phyloP scores from a whole-genome alignment of 208 protist species.

The Phytomonas sp. region DNA sequence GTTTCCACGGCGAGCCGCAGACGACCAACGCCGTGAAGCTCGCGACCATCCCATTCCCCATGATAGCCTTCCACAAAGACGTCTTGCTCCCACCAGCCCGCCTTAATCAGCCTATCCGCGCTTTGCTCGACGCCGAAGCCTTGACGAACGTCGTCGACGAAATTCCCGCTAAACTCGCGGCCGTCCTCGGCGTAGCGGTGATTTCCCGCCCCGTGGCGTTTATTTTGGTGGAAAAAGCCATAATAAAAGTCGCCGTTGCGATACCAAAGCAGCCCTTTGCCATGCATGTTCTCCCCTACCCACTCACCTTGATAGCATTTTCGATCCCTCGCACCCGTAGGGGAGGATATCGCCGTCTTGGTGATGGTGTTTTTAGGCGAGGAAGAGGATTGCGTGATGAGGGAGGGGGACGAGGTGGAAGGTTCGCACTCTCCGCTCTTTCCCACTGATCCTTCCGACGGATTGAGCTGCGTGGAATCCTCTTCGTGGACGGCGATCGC shows the following conservation, averaged over 20 bases:
- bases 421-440: not conserved
- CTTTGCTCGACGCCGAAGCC: conserved; percentile 58
- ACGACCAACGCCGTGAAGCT: conserved; percentile 64
- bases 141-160: conserved; percentile 45
- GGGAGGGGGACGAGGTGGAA: not conserved
- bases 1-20: conserved; percentile 35
- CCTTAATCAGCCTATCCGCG: conserved; percentile 42
- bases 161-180: conserved; percentile 71
- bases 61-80: conserved; percentile 76
- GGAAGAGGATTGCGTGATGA: not conserved
- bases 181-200: conserved; percentile 52
- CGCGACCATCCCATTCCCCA: conserved; percentile 72
- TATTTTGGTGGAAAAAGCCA: conserved; percentile 53
- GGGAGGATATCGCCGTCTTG: too few species aligned
- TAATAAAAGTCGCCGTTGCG: conserved; percentile 75
- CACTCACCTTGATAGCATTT: conserved; percentile 86
- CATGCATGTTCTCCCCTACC: conserved; percentile 72
- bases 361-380: not conserved
- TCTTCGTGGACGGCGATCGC: not conserved
- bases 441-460: not conserved
- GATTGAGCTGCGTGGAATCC: not conserved
- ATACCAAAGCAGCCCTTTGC: conserved; percentile 77
- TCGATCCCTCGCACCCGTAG: not conserved
- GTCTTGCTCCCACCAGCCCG: conserved; percentile 54
- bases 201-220: conserved; percentile 65